Percentiles rank a stretch among this genome's conserved stretches.
These are phyloP conservation scores for Podila verticillata DNA, from an alignment of 192 early-diverging fungal species.

Conservation along the genomic window DNA sequence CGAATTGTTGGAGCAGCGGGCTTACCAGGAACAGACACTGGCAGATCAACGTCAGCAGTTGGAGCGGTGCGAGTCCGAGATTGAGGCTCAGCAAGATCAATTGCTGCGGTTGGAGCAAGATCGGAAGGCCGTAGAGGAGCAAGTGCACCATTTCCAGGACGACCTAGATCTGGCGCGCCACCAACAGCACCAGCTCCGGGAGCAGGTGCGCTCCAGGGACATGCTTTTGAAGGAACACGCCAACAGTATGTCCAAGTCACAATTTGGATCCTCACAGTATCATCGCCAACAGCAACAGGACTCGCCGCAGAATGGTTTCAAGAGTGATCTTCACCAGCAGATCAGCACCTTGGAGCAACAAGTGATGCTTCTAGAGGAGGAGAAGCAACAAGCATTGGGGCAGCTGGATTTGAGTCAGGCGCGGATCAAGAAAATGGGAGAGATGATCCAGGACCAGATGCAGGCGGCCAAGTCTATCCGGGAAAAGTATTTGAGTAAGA, in stretches of 20 bases:
- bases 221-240: not conserved
- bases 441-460: slow-evolving; percentile 22
- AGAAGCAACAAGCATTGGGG: slow-evolving; percentile 11
- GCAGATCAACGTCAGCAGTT: slow-evolving; percentile 16
- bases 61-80: slow-evolving; percentile 19
- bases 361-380: slow-evolving; percentile 7
- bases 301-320: not conserved
- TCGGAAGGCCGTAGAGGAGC: slow-evolving; percentile 13
- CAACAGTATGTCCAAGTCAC: not conserved
- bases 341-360: slow-evolving; percentile 7
- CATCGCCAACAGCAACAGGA: slow-evolving; percentile 1
- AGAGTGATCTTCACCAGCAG: not conserved
- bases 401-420: slow-evolving; percentile 4
- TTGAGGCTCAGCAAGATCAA: slow-evolving; percentile 32
- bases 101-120: slow-evolving; percentile 10
- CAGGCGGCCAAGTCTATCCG: slow-evolving; percentile 30
- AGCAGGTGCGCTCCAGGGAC: slow-evolving; percentile 13
- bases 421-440: slow-evolving; percentile 19
- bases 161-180: slow-evolving; percentile 7
- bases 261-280: not conserved
- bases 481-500: slow-evolving; percentile 16
- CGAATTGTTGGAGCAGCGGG: not conserved
- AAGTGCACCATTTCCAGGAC: slow-evolving; percentile 6
- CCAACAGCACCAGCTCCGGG: slow-evolving; percentile 15
- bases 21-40: slow-evolving; percentile 11